Evolutionary conservation across 345 rosid genomes (phyloP), one percentile per base, ranked within the genome.

Genomic region (Corchorus capsularis): DNA sequence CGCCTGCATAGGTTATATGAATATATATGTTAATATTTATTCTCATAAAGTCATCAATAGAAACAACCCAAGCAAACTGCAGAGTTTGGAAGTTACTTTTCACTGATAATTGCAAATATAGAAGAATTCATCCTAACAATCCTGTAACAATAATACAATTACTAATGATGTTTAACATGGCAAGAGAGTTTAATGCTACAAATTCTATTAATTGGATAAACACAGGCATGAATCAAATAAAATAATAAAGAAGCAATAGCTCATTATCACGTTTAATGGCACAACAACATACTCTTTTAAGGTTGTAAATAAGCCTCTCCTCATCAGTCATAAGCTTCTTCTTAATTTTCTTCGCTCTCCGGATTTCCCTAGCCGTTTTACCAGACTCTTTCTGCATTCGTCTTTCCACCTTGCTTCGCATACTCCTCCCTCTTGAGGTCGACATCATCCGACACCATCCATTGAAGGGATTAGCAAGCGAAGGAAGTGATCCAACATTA

Each of bases 311-410:
- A 74, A 90, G 94, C 74, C 98, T 84, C 89, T 95, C 98, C 80
- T 95, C 97, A 83, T 93, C 99, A 41, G 97, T 92, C 99, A 95
- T 95, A 75, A 95, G 91, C 81, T 95, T 93, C 91, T 88, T 92
- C 89, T 91, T 92, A 81, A 93, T 73, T 76, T 90, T 95, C 75
- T 88, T 90, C 3, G 98, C 98, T 82, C 98, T 93, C 65, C 98
- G 80, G 78, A 93, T 87, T 92, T 95, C 99, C 79, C 92, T 86
- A 10, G 90, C 75, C 6, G 97, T 92, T 81, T 93, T 95, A 15
- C 99, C 94, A 0, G 98, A 90, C 83, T 95, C 99, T 72, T 86
- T 93, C 50, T 88, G 87, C 97, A 95, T 93, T 74, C 97, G 81
- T 64, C 84, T 88, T 89, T 95, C 98, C 14, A 95, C 98, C 89